A percentile compares a stretch with the other conserved stretches of the same genome.
Evolutionary conservation across 2,329 filamentous ascomycete genomes (phyloP).

Genomic region (Colletotrichum gigasporum): DNA sequence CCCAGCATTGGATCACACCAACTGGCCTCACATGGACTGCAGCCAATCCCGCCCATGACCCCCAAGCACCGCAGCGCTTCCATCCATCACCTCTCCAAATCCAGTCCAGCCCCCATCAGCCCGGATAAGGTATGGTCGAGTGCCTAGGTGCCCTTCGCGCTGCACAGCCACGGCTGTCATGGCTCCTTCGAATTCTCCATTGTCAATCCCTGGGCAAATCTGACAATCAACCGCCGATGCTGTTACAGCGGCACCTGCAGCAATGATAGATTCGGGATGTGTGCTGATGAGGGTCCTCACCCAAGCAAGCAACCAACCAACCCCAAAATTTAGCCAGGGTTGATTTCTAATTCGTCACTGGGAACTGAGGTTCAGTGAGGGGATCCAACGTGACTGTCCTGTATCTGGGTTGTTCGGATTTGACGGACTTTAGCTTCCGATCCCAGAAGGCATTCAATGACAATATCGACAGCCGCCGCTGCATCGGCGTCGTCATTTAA

Average conservation of each 20-base stretch:
- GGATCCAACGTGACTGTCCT: too few relatives aligned
- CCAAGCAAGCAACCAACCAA: neutral
- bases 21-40: neutral
- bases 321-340: too few relatives aligned
- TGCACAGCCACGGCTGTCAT: neutral
- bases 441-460: neutral
- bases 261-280: neutral
- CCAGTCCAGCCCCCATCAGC: neutral
- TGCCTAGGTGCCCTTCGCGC: neutral
- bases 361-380: neutral
- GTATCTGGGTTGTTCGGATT: neutral
- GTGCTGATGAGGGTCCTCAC: neutral
- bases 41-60: neutral
- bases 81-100: neutral
- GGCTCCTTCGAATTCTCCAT: neutral
- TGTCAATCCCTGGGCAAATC: constrained; percentile 6
- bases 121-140: too few relatives aligned
- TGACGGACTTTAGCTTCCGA: neutral
- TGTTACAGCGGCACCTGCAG: neutral
- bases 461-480: neutral
- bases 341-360: too few relatives aligned
- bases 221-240: neutral
- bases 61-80: neutral
- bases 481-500: neutral
- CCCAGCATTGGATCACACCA: neutral